A percentile compares a stretch with the other conserved stretches of the same genome.
Conservation (phyloP, 1,139 yeast genomes). For the Pichia sp. region DNA sequence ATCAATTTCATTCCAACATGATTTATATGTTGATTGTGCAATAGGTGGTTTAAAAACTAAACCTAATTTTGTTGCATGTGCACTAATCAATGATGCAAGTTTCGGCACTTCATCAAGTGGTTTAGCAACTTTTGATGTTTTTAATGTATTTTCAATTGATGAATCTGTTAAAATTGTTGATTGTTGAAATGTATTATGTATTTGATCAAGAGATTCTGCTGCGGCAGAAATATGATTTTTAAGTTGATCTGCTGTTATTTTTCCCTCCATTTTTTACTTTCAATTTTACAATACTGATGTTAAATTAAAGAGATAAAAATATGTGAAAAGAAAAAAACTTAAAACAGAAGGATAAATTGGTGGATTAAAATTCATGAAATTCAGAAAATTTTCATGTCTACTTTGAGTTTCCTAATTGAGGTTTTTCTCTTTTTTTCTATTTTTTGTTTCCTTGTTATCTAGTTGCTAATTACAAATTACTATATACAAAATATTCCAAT, state of each 20-base stretch:
- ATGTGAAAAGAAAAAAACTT: too few relatives aligned
- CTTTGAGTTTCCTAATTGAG: too few relatives aligned
- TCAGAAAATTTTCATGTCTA: too few relatives aligned
- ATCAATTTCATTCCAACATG: conserved; percentile 50
- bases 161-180: background rate
- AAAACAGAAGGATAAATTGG: too few relatives aligned
- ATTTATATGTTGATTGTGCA: conserved; percentile 32
- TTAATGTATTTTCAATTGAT: background rate
- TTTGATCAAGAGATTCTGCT: conserved; percentile 2
- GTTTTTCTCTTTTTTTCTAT: too few relatives aligned
- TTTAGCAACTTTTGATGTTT: conserved; percentile 34
- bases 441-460: too few relatives aligned
- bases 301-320: background rate
- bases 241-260: conserved; percentile 3
- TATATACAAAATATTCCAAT: too few relatives aligned
- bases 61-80: conserved; percentile 76
- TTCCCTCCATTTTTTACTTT: background rate
- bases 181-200: conserved; percentile 1
- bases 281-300: background rate
- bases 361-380: too few relatives aligned
- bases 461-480: too few relatives aligned
- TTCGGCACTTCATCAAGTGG: conserved; percentile 57
- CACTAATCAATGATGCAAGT: conserved; percentile 54
- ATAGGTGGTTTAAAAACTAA: conserved; percentile 64
- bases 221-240: conserved; percentile 2